A percentile compares a stretch with the other conserved stretches of the same genome.
Evolutionary conservation across 768 basidiomycete species (phyloP).

Genomic region (Megacollybia marginata): DNA sequence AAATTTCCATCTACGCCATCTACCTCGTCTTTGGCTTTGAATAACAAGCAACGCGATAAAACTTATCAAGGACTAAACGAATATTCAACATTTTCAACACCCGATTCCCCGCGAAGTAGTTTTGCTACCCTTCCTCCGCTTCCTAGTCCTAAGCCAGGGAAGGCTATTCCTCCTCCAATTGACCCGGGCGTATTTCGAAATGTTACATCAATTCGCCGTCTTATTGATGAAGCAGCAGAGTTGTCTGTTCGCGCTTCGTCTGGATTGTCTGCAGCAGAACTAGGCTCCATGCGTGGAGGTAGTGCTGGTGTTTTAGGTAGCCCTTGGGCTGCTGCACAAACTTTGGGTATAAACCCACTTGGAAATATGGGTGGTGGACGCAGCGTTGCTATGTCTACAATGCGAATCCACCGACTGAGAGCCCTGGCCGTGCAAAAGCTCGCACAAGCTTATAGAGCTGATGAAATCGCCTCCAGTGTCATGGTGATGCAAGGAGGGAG

Average conservation of each 20-base stretch:
- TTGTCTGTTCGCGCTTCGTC: conserved; percentile 84
- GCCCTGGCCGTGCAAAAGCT: conserved; percentile 82
- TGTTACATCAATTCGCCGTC: conserved; percentile 64
- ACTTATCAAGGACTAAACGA: conserved; percentile 36
- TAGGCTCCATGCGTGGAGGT: conserved; percentile 54
- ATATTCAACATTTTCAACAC: conserved; percentile 23
- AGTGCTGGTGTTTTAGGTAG: conserved; percentile 27
- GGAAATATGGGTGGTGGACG: conserved; percentile 51
- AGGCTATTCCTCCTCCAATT: conserved; percentile 76
- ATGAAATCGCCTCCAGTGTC: conserved; percentile 89
- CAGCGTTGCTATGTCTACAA: conserved; percentile 78
- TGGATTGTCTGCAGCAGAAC: conserved; percentile 68
- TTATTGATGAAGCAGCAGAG: conserved; percentile 88
- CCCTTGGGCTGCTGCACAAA: conserved; percentile 59
- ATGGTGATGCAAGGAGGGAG: conserved; percentile 95
- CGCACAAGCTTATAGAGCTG: conserved; percentile 77
- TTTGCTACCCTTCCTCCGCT: conserved; percentile 35
- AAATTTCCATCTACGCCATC: conserved; percentile 28
- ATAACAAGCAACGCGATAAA: conserved; percentile 36
- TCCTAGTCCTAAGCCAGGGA: conserved; percentile 51
- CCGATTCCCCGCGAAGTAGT: conserved; percentile 33
- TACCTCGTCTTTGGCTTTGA: conserved; percentile 10
- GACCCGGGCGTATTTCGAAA: conserved; percentile 84
- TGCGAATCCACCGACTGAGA: conserved; percentile 73
- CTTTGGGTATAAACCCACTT: conserved; percentile 53